Conservation (phyloP, 208 protist genomes). For the Jaenimonas drosophilae region DNA sequence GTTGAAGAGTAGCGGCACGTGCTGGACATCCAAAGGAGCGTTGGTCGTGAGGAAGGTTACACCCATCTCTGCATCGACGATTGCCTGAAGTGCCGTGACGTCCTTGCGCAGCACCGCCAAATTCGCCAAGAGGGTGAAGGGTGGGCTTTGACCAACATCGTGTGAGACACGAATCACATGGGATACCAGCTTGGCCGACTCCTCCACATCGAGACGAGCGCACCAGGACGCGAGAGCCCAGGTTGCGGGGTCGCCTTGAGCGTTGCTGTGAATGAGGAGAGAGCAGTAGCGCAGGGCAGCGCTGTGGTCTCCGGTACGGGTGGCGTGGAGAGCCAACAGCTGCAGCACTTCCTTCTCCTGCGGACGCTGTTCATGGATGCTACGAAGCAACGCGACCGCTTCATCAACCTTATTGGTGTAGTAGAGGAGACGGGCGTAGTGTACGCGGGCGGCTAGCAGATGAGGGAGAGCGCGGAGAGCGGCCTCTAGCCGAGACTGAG, state of each 20-base stretch:
- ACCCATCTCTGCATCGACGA: slow-evolving; percentile 65
- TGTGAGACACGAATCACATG: slow-evolving; percentile 26
- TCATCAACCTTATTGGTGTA: slow-evolving; percentile 28
- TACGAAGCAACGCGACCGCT: slow-evolving; percentile 34
- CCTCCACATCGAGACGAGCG: slow-evolving; percentile 42
- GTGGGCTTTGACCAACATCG: slow-evolving; percentile 21
- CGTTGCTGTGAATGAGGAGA: slow-evolving; percentile 45
- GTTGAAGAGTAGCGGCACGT: slow-evolving; percentile 80
- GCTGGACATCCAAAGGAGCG: slow-evolving; percentile 13
- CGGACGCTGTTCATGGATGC: slow-evolving; percentile 45
- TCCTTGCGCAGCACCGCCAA: slow-evolving; percentile 40
- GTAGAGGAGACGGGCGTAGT: slow-evolving; percentile 62
- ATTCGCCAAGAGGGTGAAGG: slow-evolving; percentile 60
- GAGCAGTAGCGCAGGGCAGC: slow-evolving; percentile 51
- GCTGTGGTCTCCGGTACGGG: slow-evolving; percentile 41
- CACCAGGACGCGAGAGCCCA: slow-evolving; percentile 64
- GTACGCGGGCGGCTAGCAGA: slow-evolving; percentile 55
- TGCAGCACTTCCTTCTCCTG: slow-evolving; percentile 74
- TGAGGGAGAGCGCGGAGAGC: slow-evolving; percentile 48
- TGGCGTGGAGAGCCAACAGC: slow-evolving; percentile 54
- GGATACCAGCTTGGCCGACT: slow-evolving; percentile 19
- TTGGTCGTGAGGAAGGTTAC: slow-evolving; percentile 31
- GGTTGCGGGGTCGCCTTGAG: slow-evolving; percentile 50
- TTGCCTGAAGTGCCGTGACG: slow-evolving; percentile 44
- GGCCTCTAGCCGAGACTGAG: slow-evolving; percentile 43